Evolutionary conservation across 371 early-diverging fungal genomes (phyloP).

Genomic region (Mucor irregularis): DNA sequence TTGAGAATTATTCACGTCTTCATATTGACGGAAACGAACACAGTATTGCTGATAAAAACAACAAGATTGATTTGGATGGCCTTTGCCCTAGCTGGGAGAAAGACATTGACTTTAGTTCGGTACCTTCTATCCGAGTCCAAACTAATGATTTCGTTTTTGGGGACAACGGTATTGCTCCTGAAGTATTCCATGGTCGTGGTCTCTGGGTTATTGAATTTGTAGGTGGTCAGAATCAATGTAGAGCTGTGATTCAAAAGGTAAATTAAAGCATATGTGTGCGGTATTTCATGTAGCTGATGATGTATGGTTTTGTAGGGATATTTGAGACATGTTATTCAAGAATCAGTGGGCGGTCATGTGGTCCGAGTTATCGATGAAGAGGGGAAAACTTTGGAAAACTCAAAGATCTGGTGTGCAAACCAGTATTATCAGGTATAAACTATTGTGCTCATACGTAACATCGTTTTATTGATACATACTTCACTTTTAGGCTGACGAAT

Average conservation of each 20-base stretch:
- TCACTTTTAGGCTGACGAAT: constrained; percentile 38
- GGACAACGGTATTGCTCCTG: constrained; percentile 20
- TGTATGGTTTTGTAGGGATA: too few relatives aligned
- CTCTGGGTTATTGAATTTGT: constrained; percentile 51
- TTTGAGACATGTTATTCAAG: constrained; percentile 45
- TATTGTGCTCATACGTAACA: background rate
- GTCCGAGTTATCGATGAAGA: constrained; percentile 50
- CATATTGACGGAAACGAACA: constrained; percentile 1
- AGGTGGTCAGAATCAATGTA: constrained; percentile 39
- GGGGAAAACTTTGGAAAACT: constrained; percentile 21
- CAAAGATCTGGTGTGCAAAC: constrained; percentile 45
- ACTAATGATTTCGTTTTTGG: constrained; percentile 25
- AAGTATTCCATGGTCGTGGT: constrained; percentile 41
- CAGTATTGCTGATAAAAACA: background rate
- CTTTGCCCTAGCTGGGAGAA: constrained; percentile 45
- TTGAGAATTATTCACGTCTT: constrained; percentile 38
- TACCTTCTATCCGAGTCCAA: constrained; percentile 17
- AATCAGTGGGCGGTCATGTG: constrained; percentile 53
- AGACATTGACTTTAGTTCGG: constrained; percentile 18
- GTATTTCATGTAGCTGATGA: constrained; percentile 33
- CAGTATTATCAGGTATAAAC: constrained; percentile 44
- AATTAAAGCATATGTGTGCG: too few relatives aligned
- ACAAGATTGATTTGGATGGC: constrained; percentile 36
- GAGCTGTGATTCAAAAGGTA: constrained; percentile 43
- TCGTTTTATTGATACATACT: background rate